These are phyloP conservation scores for Cladophialophora yegresii DNA, from an alignment of 2,329 filamentous ascomycete species.

Conservation along the genomic window DNA sequence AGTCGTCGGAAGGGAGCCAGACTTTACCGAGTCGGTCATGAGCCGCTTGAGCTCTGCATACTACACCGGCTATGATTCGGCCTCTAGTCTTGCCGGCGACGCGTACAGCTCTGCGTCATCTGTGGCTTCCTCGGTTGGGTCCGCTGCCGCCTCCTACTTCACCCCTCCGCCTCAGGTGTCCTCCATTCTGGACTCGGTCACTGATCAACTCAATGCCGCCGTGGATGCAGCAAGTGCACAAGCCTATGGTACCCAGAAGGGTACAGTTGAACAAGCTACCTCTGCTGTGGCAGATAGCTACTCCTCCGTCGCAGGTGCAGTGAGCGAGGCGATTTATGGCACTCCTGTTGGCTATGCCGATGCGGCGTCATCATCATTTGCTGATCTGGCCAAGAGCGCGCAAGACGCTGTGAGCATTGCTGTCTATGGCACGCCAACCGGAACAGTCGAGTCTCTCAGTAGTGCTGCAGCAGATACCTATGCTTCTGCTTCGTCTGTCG, in stretches of 20 bases:
- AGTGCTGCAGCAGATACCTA: slow-evolving; percentile 48
- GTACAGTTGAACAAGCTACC: slow-evolving; percentile 56
- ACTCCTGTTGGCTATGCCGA: slow-evolving; percentile 56
- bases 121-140: slow-evolving; percentile 41
- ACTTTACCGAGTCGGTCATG: slow-evolving; percentile 79
- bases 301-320: slow-evolving; percentile 47
- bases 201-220: slow-evolving; percentile 59
- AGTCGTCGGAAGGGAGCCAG: slow-evolving; percentile 73
- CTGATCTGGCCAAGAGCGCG: slow-evolving; percentile 58
- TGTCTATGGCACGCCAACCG: slow-evolving; percentile 59
- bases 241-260: slow-evolving; percentile 60
- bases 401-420: slow-evolving; percentile 58
- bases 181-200: slow-evolving; percentile 59
- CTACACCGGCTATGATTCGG: slow-evolving; percentile 60
- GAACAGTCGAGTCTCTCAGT: slow-evolving; percentile 49
- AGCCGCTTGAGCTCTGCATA: slow-evolving; percentile 71
- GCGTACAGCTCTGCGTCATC: slow-evolving; percentile 46
- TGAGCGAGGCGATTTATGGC: slow-evolving; percentile 59
- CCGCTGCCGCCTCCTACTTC: slow-evolving; percentile 42
- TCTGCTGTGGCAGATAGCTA: slow-evolving; percentile 57
- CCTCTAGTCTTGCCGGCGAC: slow-evolving; percentile 56
- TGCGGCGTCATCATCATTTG: slow-evolving; percentile 56
- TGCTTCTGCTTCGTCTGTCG: slow-evolving; percentile 50
- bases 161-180: slow-evolving; percentile 62
- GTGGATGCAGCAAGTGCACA: slow-evolving; percentile 61